These are phyloP conservation scores for Cinnamomum micranthum DNA, from an alignment of 164 flowering plant genomes.

Conservation along the genomic window DNA sequence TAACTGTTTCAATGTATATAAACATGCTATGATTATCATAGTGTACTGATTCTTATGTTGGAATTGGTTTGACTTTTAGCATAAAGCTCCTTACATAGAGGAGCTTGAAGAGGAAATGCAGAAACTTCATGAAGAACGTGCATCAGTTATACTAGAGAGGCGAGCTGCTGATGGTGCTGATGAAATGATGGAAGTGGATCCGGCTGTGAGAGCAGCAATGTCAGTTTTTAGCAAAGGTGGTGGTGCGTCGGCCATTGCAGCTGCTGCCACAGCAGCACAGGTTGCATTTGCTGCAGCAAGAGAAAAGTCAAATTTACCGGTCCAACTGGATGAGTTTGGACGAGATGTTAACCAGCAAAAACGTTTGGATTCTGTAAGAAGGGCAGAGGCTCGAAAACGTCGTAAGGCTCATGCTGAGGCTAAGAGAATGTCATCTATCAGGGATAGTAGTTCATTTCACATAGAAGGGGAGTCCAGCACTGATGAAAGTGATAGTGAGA, in stretches of 20 bases:
- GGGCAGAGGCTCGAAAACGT: constrained; percentile 66
- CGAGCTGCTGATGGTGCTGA: constrained; percentile 72
- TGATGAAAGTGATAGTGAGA: constrained; percentile 95
- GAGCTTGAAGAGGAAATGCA: constrained; percentile 94
- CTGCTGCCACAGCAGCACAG: constrained; percentile 61
- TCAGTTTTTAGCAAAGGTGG: constrained; percentile 55
- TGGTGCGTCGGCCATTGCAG: constrained; percentile 35
- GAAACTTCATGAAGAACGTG: constrained; percentile 78
- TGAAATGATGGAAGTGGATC: constrained; percentile 84
- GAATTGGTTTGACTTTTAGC: constrained; percentile 33
- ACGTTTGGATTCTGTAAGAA: constrained; percentile 61
- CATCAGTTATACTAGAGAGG: constrained; percentile 65
- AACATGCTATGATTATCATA: not conserved
- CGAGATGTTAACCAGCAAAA: constrained; percentile 80
- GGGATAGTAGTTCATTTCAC: constrained; percentile 32
- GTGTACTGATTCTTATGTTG: not conserved
- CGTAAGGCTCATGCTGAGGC: constrained; percentile 56
- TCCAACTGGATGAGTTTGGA: constrained; percentile 83
- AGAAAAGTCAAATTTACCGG: constrained; percentile 52
- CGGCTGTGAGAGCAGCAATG: constrained; percentile 71
- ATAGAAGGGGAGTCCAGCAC: constrained; percentile 96
- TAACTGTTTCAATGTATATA: not conserved
- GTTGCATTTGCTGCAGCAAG: constrained; percentile 50
- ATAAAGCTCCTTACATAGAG: constrained; percentile 88
- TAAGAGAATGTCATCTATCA: constrained; percentile 49